Conservation (phyloP, 192 early-diverging fungal species). For the Backusella mclennaniae region DNA sequence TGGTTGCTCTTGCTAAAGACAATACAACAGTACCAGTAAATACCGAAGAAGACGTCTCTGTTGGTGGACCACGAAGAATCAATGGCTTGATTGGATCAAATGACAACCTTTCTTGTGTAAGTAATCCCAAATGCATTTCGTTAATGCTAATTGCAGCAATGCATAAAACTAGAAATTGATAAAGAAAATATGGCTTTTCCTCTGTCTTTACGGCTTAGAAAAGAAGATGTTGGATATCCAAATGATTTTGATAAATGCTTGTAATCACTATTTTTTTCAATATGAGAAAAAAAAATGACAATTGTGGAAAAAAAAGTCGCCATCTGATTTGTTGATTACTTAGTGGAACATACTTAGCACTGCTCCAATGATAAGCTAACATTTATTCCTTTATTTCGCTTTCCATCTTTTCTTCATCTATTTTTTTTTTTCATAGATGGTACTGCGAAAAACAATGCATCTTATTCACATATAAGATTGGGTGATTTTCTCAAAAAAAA, state of each 20-base stretch:
- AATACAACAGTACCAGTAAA: constrained; percentile 17
- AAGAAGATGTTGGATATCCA: background rate
- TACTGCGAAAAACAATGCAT: too few relatives aligned
- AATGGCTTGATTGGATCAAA: constrained; percentile 31
- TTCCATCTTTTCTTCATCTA: background rate
- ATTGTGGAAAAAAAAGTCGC: background rate
- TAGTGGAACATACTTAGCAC: background rate
- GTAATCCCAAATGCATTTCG: constrained; percentile 20
- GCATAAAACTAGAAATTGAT: background rate
- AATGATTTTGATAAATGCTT: background rate
- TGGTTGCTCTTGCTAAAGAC: constrained; percentile 16
- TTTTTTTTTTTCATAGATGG: background rate
- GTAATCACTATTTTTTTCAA: background rate
- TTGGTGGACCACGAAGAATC: constrained; percentile 25
- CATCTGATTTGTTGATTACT: background rate
- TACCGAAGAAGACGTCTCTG: constrained; percentile 16
- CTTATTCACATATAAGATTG: background rate
- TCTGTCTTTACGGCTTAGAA: background rate
- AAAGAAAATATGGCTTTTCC: background rate
- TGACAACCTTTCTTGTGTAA: constrained; percentile 16
- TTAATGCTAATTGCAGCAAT: background rate
- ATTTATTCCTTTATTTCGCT: background rate
- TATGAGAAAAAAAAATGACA: background rate
- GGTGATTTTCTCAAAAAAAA: background rate
- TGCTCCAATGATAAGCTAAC: background rate